Evolutionary conservation across 75 land plant species (phyloP).

Genomic region (Ceratopteris richardii): DNA sequence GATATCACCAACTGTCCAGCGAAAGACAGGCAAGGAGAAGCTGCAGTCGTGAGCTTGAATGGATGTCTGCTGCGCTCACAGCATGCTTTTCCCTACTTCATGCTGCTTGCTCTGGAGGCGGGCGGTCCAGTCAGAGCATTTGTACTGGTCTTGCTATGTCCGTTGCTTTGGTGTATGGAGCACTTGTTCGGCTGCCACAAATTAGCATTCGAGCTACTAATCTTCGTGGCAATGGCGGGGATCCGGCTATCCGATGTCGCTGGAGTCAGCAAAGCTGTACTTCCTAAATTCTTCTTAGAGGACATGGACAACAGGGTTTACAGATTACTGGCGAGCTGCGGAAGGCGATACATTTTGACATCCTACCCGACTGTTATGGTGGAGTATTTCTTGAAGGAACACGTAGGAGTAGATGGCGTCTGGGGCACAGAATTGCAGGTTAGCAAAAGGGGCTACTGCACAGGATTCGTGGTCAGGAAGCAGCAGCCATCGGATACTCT

Average conservation of each 20-base stretch:
- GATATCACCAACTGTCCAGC: no score
- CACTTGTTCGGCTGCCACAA: constrained; percentile 1
- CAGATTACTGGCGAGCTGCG: constrained; percentile 20
- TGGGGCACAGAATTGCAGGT: constrained; percentile 50
- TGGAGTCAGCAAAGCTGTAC: constrained; percentile 10
- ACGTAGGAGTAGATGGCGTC: constrained; percentile 34
- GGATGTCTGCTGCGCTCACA: constrained; percentile 14
- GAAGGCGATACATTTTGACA: constrained; percentile 37
- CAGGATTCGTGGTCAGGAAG: constrained; percentile 32
- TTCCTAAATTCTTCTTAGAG: constrained; percentile 15
- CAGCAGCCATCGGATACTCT: constrained; percentile 36
- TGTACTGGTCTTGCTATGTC: constrained; percentile 9
- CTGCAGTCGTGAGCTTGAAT: constrained; percentile 7
- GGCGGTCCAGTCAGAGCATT: constrained; percentile 22
- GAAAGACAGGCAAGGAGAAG: background rate
- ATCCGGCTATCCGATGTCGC: background rate
- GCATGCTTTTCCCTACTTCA: constrained; percentile 22
- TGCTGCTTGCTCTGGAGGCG: constrained; percentile 25
- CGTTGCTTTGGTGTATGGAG: constrained; percentile 10
- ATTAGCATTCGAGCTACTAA: background rate
- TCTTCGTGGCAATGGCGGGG: constrained; percentile 12
- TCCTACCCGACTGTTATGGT: constrained; percentile 57
- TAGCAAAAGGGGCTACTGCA: constrained; percentile 24
- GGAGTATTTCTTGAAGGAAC: constrained; percentile 48
- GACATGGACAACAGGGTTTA: constrained; percentile 12